Base-by-base conservation (phyloP, 805 yeast species). In the Zygoascus biomembranicola region DNA sequence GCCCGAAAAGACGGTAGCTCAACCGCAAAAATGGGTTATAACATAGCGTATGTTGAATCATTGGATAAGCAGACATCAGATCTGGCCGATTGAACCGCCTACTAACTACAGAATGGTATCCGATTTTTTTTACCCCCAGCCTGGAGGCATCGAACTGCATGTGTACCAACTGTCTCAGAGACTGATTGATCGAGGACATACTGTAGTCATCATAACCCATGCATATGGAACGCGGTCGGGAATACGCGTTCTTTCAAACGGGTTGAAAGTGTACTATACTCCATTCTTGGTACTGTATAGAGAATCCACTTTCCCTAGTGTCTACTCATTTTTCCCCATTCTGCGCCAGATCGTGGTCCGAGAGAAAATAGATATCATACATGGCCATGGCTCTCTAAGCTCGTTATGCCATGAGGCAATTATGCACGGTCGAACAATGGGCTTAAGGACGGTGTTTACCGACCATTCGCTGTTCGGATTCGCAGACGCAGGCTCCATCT, bases 81-180 rank as follows among this genome's bases (percentile, higher is more conserved):
- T 23, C 28, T 23, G 6, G 28, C 28, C 6, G 28, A 23, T 23
- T 23, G 28, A 23, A 23, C 6, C 28, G 28, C 28, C 6, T 23
- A 23, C 28, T 23, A 23, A 23, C 28, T 23, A 26, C 32, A 53
- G 61, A 19, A 90, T 94, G 97, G 87, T 90, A 3, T 87, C 95
- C 45, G 99, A 94, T 69, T 94, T 90, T 74, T 94, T 94, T 79
- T 94, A 87, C 70, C 99, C 99, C 10, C 99, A 94, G 66, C 85
- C 97, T 0, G 99, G 99, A 2, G 99, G 99, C 9, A 95, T 94
- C 1, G 99, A 94, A 67, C 82, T 92, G 57, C 99, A 94, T 66
- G 87, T 92, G 16, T 89, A 88, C 67, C 98, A 94, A 67, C 70
- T 94, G 23, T 84, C 98, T 0, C 70, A 89, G 67, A 81, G 84